A percentile compares a stretch with the other conserved stretches of the same genome.
phyloP scores from a whole-genome alignment of 768 basidiomycete species.

The Boletus subparvulus region DNA sequence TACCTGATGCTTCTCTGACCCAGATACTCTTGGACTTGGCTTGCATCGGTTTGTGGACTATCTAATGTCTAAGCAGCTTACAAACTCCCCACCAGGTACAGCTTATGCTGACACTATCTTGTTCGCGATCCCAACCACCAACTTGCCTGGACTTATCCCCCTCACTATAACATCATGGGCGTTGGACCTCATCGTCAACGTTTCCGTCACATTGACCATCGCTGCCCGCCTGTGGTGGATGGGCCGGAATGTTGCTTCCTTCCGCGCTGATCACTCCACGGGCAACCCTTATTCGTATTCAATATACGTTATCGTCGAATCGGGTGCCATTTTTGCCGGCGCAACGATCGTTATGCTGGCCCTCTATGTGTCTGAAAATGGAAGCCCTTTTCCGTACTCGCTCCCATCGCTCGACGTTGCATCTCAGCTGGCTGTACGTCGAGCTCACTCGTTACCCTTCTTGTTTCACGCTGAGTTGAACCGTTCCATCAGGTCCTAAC shows the following conservation, averaged over 20 bases:
- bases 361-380: conserved; percentile 6
- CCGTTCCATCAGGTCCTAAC: conserved; percentile 10
- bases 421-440: conserved; percentile 21
- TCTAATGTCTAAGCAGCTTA: neutral
- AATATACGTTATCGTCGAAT: neutral
- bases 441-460: neutral
- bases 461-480: neutral
- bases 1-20: neutral
- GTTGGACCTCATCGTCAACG: conserved; percentile 22
- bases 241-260: conserved; percentile 9
- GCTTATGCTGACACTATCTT: conserved; percentile 12
- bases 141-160: conserved; percentile 3
- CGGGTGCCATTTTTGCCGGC: neutral
- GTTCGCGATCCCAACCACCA: conserved; percentile 9
- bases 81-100: neutral
- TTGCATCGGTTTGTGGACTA: conserved; percentile 17
- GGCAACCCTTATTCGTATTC: conserved; percentile 12
- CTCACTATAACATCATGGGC: conserved; percentile 17
- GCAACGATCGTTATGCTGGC: conserved; percentile 19
- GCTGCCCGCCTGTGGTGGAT: neutral
- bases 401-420: conserved; percentile 17
- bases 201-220: conserved; percentile 22
- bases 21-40: conserved; percentile 22
- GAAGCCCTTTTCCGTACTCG: conserved; percentile 11
- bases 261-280: neutral